phyloP scores from a whole-genome alignment of 805 yeast genomes.

The Saturnispora besseyi region DNA sequence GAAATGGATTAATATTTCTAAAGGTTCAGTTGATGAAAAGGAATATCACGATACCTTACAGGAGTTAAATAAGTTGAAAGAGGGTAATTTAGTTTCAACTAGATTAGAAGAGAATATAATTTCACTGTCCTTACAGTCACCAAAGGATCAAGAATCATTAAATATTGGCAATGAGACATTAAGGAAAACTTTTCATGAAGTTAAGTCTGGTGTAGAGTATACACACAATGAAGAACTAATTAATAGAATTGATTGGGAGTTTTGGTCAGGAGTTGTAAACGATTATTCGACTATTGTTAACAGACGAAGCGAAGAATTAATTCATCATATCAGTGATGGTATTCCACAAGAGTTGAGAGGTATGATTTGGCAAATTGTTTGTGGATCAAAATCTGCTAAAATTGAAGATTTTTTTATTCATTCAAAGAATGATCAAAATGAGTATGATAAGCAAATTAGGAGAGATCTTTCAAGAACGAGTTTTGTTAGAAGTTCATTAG shows the following conservation, averaged over 20 bases:
- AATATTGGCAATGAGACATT: constrained; percentile 38
- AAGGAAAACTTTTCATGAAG: constrained; percentile 37
- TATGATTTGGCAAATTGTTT: constrained; percentile 83
- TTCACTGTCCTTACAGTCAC: constrained; percentile 41
- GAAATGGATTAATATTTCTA: constrained; percentile 21
- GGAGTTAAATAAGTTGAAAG: constrained; percentile 27
- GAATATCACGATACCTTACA: not conserved
- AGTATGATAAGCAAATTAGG: constrained; percentile 66
- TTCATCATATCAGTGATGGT: constrained; percentile 58
- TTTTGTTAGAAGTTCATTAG: constrained; percentile 52
- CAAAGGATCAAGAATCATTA: constrained; percentile 43
- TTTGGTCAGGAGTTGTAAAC: constrained; percentile 78
- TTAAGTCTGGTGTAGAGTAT: constrained; percentile 37
- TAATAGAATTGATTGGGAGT: constrained; percentile 62
- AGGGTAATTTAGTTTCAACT: constrained; percentile 51
- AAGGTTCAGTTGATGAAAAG: constrained; percentile 8
- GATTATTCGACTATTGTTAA: constrained; percentile 64
- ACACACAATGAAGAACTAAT: constrained; percentile 27
- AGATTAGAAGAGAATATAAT: constrained; percentile 49
- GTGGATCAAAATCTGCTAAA: constrained; percentile 63
- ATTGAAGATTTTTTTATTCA: constrained; percentile 51
- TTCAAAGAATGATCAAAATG: constrained; percentile 39
- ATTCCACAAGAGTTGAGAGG: constrained; percentile 83
- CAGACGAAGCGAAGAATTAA: constrained; percentile 49
- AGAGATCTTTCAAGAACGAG: constrained; percentile 83